Conservation (phyloP, 495 filamentous ascomycete species). For the Lophium mytilinum region DNA sequence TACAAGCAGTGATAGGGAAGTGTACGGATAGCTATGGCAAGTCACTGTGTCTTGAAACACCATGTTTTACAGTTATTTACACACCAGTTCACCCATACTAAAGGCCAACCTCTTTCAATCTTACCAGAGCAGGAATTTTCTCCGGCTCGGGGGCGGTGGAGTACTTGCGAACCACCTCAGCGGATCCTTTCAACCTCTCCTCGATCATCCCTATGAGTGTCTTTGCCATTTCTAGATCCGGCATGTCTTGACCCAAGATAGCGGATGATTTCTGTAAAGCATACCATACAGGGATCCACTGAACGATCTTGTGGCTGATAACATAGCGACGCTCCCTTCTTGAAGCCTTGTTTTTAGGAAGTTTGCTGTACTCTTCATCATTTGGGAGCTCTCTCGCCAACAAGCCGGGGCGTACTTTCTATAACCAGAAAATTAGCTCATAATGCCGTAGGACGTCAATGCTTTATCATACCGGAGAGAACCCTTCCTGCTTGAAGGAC, state of each 20-base stretch:
- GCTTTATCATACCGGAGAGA: neutral
- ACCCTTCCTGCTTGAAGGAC: conserved; percentile 3
- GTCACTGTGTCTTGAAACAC: no score
- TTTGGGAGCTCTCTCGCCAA: no score
- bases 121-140: no score
- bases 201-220: neutral
- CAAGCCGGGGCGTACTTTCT: neutral
- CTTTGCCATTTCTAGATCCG: conserved; percentile 3
- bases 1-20: no score
- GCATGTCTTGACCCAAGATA: conserved; percentile 12
- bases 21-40: no score
- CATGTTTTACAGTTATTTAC: no score
- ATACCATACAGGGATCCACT: conserved; percentile 8
- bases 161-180: neutral
- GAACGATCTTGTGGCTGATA: neutral
- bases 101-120: no score
- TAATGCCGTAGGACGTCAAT: neutral
- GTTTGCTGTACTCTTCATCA: no score
- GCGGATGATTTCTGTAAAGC: neutral
- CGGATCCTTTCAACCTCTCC: neutral
- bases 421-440: neutral
- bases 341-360: no score
- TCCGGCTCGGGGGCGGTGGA: no score
- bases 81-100: no score
- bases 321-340: no score